These are phyloP conservation scores for Cucumis melo DNA, from an alignment of 306 rosid species.

Conservation along the genomic window DNA sequence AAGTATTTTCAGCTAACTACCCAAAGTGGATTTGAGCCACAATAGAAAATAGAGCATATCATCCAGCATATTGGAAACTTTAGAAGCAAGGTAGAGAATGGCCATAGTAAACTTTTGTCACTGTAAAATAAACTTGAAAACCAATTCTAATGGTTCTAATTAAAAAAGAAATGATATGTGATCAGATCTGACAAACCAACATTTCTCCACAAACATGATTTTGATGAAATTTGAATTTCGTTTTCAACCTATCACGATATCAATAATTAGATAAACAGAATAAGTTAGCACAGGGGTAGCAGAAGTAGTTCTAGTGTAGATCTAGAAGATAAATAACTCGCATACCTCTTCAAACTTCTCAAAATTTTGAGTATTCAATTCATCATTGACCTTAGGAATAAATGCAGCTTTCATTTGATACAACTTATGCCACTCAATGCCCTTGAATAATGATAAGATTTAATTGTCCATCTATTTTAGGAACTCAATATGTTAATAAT, in stretches of 20 bases:
- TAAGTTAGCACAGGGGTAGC: constrained; percentile 8
- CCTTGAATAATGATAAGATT: constrained; percentile 46
- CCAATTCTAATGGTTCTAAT: not conserved
- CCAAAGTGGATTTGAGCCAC: not conserved
- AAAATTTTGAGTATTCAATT: constrained; percentile 92
- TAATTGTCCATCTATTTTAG: constrained; percentile 14
- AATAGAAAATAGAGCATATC: not conserved
- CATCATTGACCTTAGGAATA: constrained; percentile 95
- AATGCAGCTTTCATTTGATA: constrained; percentile 95
- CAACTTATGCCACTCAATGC: constrained; percentile 80
- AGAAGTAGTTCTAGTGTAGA: not conserved
- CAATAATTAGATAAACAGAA: constrained; percentile 12
- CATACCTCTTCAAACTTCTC: too few relatives aligned
- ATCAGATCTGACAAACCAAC: constrained; percentile 28
- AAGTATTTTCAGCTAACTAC: not conserved
- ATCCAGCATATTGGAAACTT: not conserved
- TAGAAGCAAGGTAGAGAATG: not conserved
- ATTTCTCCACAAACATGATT: constrained; percentile 98
- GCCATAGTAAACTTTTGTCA: not conserved
- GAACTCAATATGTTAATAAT: constrained; percentile 1
- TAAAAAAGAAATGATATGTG: not conserved
- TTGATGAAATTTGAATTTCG: constrained; percentile 64
- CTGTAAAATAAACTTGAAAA: not conserved
- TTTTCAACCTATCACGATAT: constrained; percentile 44
- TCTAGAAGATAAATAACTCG: not conserved